Percentiles rank a stretch among this genome's conserved stretches.
Evolutionary conservation across 345 rosid species (phyloP).

Genomic region (Barbarea vulgaris): DNA sequence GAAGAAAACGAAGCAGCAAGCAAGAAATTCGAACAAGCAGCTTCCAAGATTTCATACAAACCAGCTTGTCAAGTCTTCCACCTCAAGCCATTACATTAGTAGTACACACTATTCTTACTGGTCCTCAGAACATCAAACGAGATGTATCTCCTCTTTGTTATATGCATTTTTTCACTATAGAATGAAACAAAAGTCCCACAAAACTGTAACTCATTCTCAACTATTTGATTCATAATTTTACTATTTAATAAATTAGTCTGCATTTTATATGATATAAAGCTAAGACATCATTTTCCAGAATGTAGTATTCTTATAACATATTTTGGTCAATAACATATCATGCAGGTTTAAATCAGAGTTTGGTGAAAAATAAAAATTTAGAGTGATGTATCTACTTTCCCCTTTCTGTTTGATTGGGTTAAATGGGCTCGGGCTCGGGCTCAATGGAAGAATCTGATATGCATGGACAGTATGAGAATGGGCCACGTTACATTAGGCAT

Average conservation of each 20-base stretch:
- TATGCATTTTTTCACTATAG: conserved; percentile 24
- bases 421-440: conserved; percentile 21
- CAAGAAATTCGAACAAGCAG: conserved; percentile 83
- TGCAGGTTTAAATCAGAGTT: not conserved
- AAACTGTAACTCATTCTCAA: conserved; percentile 26
- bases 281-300: not conserved
- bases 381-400: no score
- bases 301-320: not conserved
- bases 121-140: conserved; percentile 16
- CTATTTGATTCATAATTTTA: conserved; percentile 25
- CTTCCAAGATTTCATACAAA: conserved; percentile 58
- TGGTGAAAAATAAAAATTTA: no score
- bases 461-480: not conserved
- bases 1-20: conserved; percentile 67
- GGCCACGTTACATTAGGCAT: not conserved
- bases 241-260: conserved; percentile 27
- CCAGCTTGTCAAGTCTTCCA: conserved; percentile 92
- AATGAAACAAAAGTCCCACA: conserved; percentile 20
- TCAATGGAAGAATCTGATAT: not conserved
- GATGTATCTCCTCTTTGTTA: conserved; percentile 17
- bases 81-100: conserved; percentile 54
- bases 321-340: not conserved
- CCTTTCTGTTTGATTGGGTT: not conserved
- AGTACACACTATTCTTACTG: conserved; percentile 11
- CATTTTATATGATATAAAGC: not conserved